Percentiles rank a stretch among this genome's conserved stretches.
Conservation (phyloP, 176 grass and related monocot species). For the Carex parvula region DNA sequence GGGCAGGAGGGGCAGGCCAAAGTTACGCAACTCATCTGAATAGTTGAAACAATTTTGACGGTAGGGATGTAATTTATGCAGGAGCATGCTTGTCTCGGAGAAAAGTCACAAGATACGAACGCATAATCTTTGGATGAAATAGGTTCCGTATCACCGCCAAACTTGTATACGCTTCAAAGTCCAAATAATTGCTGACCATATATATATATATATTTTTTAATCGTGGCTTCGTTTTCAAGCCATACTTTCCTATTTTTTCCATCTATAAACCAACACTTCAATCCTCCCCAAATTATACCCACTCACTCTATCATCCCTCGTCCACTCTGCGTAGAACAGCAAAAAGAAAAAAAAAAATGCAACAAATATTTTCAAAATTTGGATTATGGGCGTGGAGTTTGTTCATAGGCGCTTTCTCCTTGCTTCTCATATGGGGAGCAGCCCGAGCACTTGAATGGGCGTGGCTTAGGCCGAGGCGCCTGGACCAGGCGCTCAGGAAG, state of each 20-base stretch:
- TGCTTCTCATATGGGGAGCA: slow-evolving; percentile 34
- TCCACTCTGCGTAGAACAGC: too few species aligned
- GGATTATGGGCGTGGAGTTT: not conserved
- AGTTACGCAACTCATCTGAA: too few species aligned
- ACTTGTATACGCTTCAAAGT: too few species aligned
- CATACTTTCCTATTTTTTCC: not conserved
- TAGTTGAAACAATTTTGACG: too few species aligned
- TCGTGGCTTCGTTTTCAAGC: not conserved
- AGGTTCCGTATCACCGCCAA: too few species aligned
- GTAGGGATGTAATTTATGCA: too few species aligned
- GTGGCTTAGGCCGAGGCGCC: slow-evolving; percentile 51
- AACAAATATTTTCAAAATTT: slow-evolving; percentile 1
- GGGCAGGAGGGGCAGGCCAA: too few species aligned
- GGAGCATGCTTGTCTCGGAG: too few species aligned
- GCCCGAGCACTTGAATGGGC: slow-evolving; percentile 43
- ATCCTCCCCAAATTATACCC: not conserved
- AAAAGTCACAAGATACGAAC: too few species aligned
- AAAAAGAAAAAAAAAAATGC: not conserved
- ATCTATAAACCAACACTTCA: not conserved
- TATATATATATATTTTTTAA: not conserved
- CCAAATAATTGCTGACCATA: too few species aligned
- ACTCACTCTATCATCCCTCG: not conserved
- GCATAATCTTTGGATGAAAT: too few species aligned
- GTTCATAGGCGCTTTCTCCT: slow-evolving; percentile 18
- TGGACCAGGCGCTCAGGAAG: slow-evolving; percentile 33